phyloP scores from a whole-genome alignment of 2,329 filamentous ascomycete genomes.

The Blastomyces parvus region DNA sequence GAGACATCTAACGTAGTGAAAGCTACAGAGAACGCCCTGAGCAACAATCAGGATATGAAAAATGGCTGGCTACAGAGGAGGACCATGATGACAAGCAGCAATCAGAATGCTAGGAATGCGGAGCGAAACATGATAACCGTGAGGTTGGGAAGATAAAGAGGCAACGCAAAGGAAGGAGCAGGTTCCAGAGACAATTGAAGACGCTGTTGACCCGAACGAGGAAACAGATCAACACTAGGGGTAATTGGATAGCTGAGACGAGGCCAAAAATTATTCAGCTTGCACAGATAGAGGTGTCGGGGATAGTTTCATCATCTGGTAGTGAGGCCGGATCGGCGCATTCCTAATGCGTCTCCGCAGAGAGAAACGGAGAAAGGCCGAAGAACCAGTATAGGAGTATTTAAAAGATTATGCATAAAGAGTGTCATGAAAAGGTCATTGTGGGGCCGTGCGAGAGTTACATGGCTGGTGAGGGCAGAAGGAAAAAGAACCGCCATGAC shows the following conservation, averaged over 20 bases:
- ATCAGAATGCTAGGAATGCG: not conserved
- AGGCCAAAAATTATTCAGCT: not conserved
- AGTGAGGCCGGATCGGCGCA: not conserved
- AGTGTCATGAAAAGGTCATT: not conserved
- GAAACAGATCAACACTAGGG: not conserved
- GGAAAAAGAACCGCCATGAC: not conserved
- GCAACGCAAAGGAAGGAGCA: not conserved
- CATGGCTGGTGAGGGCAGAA: not conserved
- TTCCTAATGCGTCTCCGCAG: not conserved
- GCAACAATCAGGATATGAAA: not conserved
- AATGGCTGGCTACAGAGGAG: not conserved
- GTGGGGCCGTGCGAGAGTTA: not conserved
- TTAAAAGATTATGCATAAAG: not conserved
- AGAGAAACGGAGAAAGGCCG: not conserved
- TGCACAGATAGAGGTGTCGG: not conserved
- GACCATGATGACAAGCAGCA: not conserved
- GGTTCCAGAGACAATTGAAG: not conserved
- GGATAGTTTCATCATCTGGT: not conserved
- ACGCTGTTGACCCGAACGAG: not conserved
- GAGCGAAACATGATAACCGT: not conserved
- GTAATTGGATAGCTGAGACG: not conserved
- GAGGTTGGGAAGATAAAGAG: not conserved
- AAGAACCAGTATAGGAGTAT: not conserved
- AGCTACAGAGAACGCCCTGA: not conserved
- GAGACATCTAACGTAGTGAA: not conserved